These are phyloP conservation scores for Trametes hirsuta DNA, from an alignment of 1,284 basidiomycete genomes.

Conservation along the genomic window DNA sequence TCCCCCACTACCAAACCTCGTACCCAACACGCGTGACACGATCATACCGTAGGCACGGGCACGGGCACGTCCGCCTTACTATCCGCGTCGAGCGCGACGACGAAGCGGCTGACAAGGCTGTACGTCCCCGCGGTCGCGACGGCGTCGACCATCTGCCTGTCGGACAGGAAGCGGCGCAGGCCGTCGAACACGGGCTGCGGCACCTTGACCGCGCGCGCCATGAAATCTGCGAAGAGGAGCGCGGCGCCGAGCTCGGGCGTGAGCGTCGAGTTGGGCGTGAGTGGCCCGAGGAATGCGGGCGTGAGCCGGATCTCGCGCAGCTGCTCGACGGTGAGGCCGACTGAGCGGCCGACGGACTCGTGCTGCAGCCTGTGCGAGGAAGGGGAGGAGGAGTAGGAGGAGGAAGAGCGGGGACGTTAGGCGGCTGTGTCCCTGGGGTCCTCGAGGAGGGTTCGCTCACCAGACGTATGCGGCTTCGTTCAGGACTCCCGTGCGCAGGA, in stretches of 20 bases:
- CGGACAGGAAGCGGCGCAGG: conserved; percentile 38
- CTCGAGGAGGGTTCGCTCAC: conserved; percentile 8
- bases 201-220: conserved; percentile 40
- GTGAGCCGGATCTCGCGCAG: conserved; percentile 41
- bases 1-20: no score
- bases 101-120: conserved; percentile 45
- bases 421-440: not conserved
- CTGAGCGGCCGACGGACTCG: conserved; percentile 43
- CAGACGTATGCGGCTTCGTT: conserved; percentile 34
- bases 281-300: conserved; percentile 31
- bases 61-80: conserved; percentile 42
- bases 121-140: conserved; percentile 45
- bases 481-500: conserved; percentile 32
- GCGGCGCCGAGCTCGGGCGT: conserved; percentile 37
- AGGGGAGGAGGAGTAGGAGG: not conserved
- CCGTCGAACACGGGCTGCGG: conserved; percentile 41
- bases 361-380: conserved; percentile 41
- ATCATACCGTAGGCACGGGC: conserved; percentile 35
- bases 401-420: not conserved
- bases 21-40: no score
- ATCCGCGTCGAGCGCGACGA: conserved; percentile 45
- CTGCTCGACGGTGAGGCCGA: conserved; percentile 42
- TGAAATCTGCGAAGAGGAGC: conserved; percentile 43
- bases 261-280: conserved; percentile 12
- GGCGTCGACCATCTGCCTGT: conserved; percentile 46